phyloP scores from a whole-genome alignment of 139 green algal species.

The Chlorella ohadii region DNA sequence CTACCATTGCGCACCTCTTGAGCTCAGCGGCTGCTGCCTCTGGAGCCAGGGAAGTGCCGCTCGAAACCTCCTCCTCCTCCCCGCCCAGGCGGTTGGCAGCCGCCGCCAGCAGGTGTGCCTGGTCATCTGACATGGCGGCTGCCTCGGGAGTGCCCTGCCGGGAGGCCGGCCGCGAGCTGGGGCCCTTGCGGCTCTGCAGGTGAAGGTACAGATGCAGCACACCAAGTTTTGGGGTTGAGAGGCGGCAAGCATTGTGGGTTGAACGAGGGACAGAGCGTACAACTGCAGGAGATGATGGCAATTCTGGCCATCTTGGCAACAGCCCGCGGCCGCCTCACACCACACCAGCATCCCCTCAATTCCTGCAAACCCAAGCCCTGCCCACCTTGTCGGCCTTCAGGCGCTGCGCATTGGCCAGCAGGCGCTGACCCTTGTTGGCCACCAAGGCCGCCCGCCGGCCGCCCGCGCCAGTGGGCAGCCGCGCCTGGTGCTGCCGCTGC shows the following conservation, averaged over 20 bases:
- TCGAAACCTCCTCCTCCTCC: neutral
- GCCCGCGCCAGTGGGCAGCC: neutral
- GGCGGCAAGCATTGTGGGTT: too few relatives aligned
- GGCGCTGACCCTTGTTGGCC: neutral
- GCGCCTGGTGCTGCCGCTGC: slow-evolving; percentile 9
- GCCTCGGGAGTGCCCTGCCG: neutral
- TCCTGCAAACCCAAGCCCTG: too few relatives aligned
- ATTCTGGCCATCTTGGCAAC: too few relatives aligned
- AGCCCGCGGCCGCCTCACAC: too few relatives aligned
- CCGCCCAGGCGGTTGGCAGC: neutral
- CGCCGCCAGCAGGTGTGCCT: neutral
- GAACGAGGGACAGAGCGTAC: too few relatives aligned
- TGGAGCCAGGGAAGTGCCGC: neutral
- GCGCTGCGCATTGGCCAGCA: slow-evolving; percentile 22
- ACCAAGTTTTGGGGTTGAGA: too few relatives aligned
- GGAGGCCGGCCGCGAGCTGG: neutral
- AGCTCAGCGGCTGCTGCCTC: neutral
- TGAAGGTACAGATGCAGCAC: too few relatives aligned
- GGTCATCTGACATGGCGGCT: slow-evolving; percentile 5
- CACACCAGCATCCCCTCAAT: too few relatives aligned
- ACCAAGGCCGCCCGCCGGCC: neutral
- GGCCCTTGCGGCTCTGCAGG: neutral
- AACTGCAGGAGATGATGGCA: too few relatives aligned
- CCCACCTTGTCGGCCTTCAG: neutral
- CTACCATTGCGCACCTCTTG: neutral